Base-by-base conservation (phyloP, 2,329 filamentous ascomycete genomes). In the Claviceps purpurea region DNA sequence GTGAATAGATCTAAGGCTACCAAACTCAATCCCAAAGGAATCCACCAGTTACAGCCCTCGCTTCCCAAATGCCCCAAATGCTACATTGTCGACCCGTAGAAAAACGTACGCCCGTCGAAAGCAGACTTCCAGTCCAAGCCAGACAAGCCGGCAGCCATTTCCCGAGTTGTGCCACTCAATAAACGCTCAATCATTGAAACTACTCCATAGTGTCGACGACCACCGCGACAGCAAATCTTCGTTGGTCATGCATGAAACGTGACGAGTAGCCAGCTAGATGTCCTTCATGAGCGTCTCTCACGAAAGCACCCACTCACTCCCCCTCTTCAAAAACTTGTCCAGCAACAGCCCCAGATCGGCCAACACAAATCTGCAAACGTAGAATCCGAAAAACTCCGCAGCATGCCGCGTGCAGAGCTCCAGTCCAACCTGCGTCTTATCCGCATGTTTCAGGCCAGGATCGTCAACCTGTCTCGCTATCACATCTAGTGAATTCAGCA, bases 321-420 rank as follows among this genome's bases (percentile, higher is more conserved):
- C 90, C 58, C 90, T 81, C 75, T 98, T 98, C 66, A 98, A 84
- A 63, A 93, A 97, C 66, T 97, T 98, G 67, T 98, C 93, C 59
- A 98, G 74, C 72, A 98, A 75, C 64, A 93, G 67, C 41, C 82
- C 78, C 55, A 98, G 71, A 66, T 98, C 93, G 4, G 82, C 76
- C 55, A 98, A 73, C n/a, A 90, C 89, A 65, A 98, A 98, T 18
- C 93, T 85, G 68, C 91, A 96, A 30, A 98, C 78, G 66, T 93
- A 97, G 68, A 98, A 96, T 16, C 85, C 90, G 66, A 98, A 98
- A 69, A 98, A 98, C 68, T 98, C 93, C 38, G 91, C 88, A 7
- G 91, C 93, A 66, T 96, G 91, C 42, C 91, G 81, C 39, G 89
- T 89, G 65, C 89, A 93, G 42, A 98, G 78, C 69, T 98, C 93